Percentiles rank a stretch among this genome's conserved stretches.
Evolutionary conservation across 2,329 filamentous ascomycete genomes (phyloP).

Genomic region (Penicillium rolfsii): DNA sequence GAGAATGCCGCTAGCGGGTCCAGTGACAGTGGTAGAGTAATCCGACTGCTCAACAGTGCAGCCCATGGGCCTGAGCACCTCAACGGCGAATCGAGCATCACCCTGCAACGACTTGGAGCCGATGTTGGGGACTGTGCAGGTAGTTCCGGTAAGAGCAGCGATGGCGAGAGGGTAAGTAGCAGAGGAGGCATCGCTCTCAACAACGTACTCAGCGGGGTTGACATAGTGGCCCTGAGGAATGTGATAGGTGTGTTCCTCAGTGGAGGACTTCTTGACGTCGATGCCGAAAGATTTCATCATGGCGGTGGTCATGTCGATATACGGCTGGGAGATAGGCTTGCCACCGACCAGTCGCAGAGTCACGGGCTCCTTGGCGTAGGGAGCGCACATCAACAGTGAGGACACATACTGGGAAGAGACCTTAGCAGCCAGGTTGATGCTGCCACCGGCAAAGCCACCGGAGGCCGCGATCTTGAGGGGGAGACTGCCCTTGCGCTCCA

Average conservation of each 20-base stretch:
- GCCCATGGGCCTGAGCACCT: conserved; percentile 90
- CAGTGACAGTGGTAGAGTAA: conserved; percentile 88
- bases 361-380: conserved; percentile 92
- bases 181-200: conserved; percentile 97
- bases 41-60: conserved; percentile 84
- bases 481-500: conserved; percentile 80
- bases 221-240: conserved; percentile 83
- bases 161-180: conserved; percentile 94
- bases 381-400: conserved; percentile 93
- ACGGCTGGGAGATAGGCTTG: conserved; percentile 93
- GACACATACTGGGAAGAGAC: conserved; percentile 99
- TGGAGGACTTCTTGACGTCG: conserved; percentile 72
- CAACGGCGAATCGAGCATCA: conserved; percentile 89
- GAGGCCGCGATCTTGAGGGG: conserved; percentile 82
- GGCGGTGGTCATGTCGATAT: conserved; percentile 97
- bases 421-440: conserved; percentile 89
- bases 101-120: conserved; percentile 90
- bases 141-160: conserved; percentile 93
- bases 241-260: conserved; percentile 87
- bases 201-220: conserved; percentile 82
- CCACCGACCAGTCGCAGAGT: conserved; percentile 90
- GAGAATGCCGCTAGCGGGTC: conserved; percentile 73
- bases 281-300: conserved; percentile 97
- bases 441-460: conserved; percentile 79
- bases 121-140: conserved; percentile 95